A percentile compares a stretch with the other conserved stretches of the same genome.
These are phyloP conservation scores for Papiliotrema nemorosa DNA, from an alignment of 1,284 basidiomycete genomes.

Conservation along the genomic window DNA sequence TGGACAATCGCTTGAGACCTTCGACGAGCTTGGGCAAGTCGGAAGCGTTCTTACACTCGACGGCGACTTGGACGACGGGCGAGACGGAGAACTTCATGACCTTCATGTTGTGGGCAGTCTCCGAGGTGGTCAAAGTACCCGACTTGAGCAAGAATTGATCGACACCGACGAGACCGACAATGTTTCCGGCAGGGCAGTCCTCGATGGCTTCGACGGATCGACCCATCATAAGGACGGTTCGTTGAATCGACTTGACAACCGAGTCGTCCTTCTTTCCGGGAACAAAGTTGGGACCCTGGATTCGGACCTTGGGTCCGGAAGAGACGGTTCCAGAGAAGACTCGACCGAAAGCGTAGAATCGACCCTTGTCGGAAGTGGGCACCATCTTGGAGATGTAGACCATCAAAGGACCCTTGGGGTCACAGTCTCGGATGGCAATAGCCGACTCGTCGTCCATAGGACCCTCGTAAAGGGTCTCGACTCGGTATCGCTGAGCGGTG, in stretches of 20 bases:
- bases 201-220: slow-evolving; percentile 98
- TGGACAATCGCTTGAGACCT: slow-evolving; percentile 99
- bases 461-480: slow-evolving; percentile 99
- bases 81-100: slow-evolving; percentile 99
- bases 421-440: slow-evolving; percentile 97
- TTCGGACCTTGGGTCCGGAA: slow-evolving; percentile 97
- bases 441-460: slow-evolving; percentile 99
- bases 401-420: slow-evolving; percentile 94
- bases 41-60: slow-evolving; percentile 99
- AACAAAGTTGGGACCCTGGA: slow-evolving; percentile 98
- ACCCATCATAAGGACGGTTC: slow-evolving; percentile 99
- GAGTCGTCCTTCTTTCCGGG: slow-evolving; percentile 99
- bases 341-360: slow-evolving; percentile 99
- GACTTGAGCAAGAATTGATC: slow-evolving; percentile 99
- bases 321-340: slow-evolving; percentile 98
- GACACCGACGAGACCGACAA: slow-evolving; percentile 98
- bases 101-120: slow-evolving; percentile 99
- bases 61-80: slow-evolving; percentile 98
- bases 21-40: slow-evolving; percentile 99
- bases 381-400: slow-evolving; percentile 99
- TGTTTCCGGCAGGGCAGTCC: slow-evolving; percentile 99
- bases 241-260: slow-evolving; percentile 97
- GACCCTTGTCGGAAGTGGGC: slow-evolving; percentile 99
- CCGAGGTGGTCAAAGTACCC: slow-evolving; percentile 94
- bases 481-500: slow-evolving; percentile 97